phyloP scores from a whole-genome alignment of 75 land plant genomes.

The Pseudotsuga menziesii region DNA sequence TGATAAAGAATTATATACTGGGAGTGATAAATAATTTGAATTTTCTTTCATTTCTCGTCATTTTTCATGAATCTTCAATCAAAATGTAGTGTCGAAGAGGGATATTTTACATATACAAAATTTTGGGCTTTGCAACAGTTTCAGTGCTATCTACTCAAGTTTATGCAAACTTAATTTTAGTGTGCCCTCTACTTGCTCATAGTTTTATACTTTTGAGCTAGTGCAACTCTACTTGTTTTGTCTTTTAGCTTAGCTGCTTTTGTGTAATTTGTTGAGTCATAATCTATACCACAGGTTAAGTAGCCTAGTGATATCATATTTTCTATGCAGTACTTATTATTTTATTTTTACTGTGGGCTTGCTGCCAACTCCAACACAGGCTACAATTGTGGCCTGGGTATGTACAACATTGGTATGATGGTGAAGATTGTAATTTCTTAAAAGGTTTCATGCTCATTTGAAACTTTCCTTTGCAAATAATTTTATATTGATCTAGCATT shows the following conservation, averaged over 20 bases:
- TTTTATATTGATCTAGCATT: not conserved
- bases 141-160: slow-evolving; percentile 96
- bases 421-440: not conserved
- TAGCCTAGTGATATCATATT: slow-evolving; percentile 10
- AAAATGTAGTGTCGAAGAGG: slow-evolving; percentile 76
- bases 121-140: slow-evolving; percentile 94
- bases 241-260: not conserved
- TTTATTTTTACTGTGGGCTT: slow-evolving; percentile 99
- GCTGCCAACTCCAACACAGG: slow-evolving; percentile 95
- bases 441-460: not conserved
- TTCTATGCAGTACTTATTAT: slow-evolving; percentile 78
- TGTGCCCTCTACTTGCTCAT: not conserved
- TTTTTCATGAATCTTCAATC: not conserved
- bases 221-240: not conserved
- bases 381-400: slow-evolving; percentile 98
- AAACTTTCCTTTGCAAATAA: not conserved
- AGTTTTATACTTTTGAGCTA: not conserved
- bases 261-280: not conserved
- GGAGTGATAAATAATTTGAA: slow-evolving; percentile 20
- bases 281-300: not conserved
- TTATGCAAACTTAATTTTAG: not conserved
- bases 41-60: not conserved
- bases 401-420: slow-evolving; percentile 14
- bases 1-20: not conserved
- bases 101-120: slow-evolving; percentile 85